Conservation (phyloP, 371 early-diverging fungal genomes). For the Mortierella sp. region DNA sequence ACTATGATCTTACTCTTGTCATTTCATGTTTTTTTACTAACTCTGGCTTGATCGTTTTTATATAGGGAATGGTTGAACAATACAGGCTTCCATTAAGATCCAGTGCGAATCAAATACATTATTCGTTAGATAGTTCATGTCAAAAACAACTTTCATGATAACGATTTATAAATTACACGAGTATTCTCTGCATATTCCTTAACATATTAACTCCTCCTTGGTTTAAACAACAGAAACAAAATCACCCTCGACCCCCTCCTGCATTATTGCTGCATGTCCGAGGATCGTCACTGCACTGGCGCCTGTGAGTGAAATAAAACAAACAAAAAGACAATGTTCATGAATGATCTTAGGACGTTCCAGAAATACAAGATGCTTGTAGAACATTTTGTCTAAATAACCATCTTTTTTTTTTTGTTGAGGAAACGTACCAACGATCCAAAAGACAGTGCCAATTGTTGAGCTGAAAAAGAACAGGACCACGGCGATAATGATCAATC, state of each 20-base stretch:
- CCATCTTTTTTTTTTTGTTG: no score
- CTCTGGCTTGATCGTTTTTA: not conserved
- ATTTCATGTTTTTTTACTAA: no score
- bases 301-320: slow-evolving; percentile 45
- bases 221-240: slow-evolving; percentile 57
- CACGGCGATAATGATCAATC: slow-evolving; percentile 62
- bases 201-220: not conserved
- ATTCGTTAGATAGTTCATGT: no score
- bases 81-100: slow-evolving; percentile 18
- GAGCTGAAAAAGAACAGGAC: slow-evolving; percentile 71
- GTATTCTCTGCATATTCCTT: not conserved
- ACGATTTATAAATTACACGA: not conserved
- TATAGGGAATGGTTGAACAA: slow-evolving; percentile 39
- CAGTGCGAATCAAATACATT: not conserved
- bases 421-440: slow-evolving; percentile 74
- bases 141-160: no score
- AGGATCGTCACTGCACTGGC: slow-evolving; percentile 70
- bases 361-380: no score
- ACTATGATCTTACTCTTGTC: no score
- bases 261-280: slow-evolving; percentile 73
- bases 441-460: slow-evolving; percentile 72
- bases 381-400: no score
- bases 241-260: slow-evolving; percentile 72
- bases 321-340: not conserved
- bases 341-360: no score